Percentiles rank a stretch among this genome's conserved stretches.
phyloP scores from a whole-genome alignment of 805 yeast genomes.

The Barnettozyma salicaria region DNA sequence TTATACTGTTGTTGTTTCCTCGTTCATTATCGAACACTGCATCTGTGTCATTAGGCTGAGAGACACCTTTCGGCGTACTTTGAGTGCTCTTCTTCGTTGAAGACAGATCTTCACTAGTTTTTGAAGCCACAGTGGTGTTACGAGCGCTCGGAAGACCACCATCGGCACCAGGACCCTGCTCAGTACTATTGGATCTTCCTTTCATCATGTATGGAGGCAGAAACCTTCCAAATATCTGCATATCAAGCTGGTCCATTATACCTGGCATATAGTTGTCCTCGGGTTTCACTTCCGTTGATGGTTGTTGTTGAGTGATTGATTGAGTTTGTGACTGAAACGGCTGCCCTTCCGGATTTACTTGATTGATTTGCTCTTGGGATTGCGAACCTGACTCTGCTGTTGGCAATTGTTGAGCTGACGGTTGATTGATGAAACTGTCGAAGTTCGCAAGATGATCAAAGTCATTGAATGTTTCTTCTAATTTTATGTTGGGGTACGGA shows the following conservation, averaged over 20 bases:
- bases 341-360: too few relatives aligned
- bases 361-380: too few relatives aligned
- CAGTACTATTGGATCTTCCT: slow-evolving; percentile 22
- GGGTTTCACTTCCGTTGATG: slow-evolving; percentile 4
- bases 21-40: neutral
- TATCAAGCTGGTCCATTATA: slow-evolving; percentile 77
- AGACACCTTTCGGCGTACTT: neutral
- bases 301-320: neutral
- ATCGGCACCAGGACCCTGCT: slow-evolving; percentile 24
- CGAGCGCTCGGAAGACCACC: slow-evolving; percentile 26
- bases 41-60: neutral
- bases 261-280: slow-evolving; percentile 57
- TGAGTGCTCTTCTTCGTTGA: slow-evolving; percentile 1
- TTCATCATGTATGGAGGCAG: slow-evolving; percentile 78
- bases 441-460: slow-evolving; percentile 27
- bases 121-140: slow-evolving; percentile 22
- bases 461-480: slow-evolving; percentile 20
- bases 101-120: slow-evolving; percentile 19
- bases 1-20: neutral
- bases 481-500: slow-evolving; percentile 15
- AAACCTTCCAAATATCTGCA: slow-evolving; percentile 77
- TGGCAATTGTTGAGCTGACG: too few relatives aligned
- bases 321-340: too few relatives aligned
- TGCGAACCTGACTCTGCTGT: too few relatives aligned
- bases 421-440: slow-evolving; percentile 26